Conservation (phyloP, 495 filamentous ascomycete species). For the Hyphodiscus hymeniophilus region DNA sequence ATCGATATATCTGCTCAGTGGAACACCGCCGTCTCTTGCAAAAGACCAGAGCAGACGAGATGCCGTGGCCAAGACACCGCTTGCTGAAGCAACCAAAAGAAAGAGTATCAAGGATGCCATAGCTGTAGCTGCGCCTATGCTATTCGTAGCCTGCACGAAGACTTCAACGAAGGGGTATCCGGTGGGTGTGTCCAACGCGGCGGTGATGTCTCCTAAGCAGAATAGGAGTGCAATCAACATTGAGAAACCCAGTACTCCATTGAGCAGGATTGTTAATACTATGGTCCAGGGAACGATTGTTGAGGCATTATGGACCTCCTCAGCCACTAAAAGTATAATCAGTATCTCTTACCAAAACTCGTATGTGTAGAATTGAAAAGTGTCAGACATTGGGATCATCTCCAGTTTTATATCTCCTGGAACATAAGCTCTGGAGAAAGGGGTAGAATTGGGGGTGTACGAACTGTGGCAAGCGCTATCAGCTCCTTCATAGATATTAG, state of each 20-base stretch:
- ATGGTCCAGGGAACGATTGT: not conserved
- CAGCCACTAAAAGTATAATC: not conserved
- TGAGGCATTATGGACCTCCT: not conserved
- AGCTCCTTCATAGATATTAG: slow-evolving; percentile 13
- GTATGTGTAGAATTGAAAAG: too few species aligned
- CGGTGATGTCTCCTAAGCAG: slow-evolving; percentile 32
- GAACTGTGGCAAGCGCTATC: slow-evolving; percentile 10
- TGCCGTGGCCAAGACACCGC: slow-evolving; percentile 39
- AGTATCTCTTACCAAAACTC: too few species aligned
- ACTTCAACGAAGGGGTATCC: slow-evolving; percentile 44
- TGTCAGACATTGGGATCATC: too few species aligned
- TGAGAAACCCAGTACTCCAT: slow-evolving; percentile 26
- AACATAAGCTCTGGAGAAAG: too few species aligned
- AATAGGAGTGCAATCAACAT: slow-evolving; percentile 40
- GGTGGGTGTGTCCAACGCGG: slow-evolving; percentile 26
- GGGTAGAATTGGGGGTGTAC: too few species aligned
- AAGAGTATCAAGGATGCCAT: slow-evolving; percentile 35
- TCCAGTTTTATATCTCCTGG: too few species aligned
- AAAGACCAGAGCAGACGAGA: slow-evolving; percentile 50
- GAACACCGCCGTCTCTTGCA: slow-evolving; percentile 43
- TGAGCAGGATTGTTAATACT: slow-evolving; percentile 26
- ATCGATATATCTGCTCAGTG: slow-evolving; percentile 23
- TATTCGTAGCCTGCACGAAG: slow-evolving; percentile 32
- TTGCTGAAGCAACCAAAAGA: slow-evolving; percentile 32
- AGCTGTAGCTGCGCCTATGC: slow-evolving; percentile 30